A percentile compares a stretch with the other conserved stretches of the same genome.
Conservation (phyloP, 495 filamentous ascomycete species). For the Tuber calosporum region DNA sequence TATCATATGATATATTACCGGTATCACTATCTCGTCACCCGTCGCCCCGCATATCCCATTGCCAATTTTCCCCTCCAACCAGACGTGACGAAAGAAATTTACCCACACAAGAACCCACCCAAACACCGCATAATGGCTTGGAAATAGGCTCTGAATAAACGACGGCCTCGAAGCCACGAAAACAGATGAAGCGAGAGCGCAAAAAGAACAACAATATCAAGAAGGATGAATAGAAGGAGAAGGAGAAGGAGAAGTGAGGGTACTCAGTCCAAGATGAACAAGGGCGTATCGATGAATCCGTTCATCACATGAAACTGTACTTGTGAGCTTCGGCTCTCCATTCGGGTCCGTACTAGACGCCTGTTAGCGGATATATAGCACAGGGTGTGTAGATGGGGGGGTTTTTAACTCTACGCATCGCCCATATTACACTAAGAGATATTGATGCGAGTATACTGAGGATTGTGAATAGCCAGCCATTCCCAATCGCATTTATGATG, state of each 20-base stretch:
- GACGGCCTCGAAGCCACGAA: not conserved
- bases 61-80: not conserved
- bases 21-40: not conserved
- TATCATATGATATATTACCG: too few species aligned
- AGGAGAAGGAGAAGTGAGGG: not conserved
- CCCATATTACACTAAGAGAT: conserved; percentile 35
- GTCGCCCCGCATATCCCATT: not conserved
- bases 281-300: not conserved
- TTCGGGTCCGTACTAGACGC: conserved; percentile 27
- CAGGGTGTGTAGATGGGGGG: not conserved
- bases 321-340: conserved; percentile 23
- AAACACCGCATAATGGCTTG: not conserved
- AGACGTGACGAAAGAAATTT: not conserved
- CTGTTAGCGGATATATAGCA: not conserved
- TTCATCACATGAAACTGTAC: conserved; percentile 20
- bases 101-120: not conserved
- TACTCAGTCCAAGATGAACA: not conserved
- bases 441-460: conserved; percentile 59
- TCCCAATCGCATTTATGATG: conserved; percentile 71
- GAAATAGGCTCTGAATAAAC: not conserved
- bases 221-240: too few species aligned
- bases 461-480: conserved; percentile 83
- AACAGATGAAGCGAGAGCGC: not conserved
- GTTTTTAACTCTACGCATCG: conserved; percentile 36
- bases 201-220: not conserved